These are phyloP conservation scores for Didymella exigua DNA, from an alignment of 2,329 filamentous ascomycete genomes.

Conservation along the genomic window DNA sequence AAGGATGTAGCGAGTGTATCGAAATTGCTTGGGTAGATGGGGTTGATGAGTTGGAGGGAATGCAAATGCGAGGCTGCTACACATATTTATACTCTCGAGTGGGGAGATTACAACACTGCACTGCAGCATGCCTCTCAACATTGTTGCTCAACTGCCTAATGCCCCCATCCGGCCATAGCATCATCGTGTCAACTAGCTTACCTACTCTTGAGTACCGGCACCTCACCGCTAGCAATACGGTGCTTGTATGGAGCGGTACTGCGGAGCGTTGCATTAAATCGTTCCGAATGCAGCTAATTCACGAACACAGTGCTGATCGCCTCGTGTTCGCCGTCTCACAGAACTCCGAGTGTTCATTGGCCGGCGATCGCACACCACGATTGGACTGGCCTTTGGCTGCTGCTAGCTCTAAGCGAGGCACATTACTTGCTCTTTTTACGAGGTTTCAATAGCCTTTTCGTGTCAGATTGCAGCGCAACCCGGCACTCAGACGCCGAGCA, in stretches of 20 bases:
- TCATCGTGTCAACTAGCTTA: constrained; percentile 1
- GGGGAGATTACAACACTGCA: not conserved
- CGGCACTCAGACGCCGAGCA: not conserved
- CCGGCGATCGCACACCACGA: not conserved
- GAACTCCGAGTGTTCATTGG: constrained; percentile 10
- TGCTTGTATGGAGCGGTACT: not conserved
- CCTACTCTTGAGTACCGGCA: not conserved
- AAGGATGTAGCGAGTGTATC: constrained; percentile 2
- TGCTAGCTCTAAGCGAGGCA: constrained; percentile 15
- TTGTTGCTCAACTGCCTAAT: not conserved
- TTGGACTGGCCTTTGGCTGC: not conserved
- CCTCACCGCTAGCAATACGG: constrained; percentile 1
- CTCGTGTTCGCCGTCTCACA: constrained; percentile 11
- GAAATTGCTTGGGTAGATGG: not conserved
- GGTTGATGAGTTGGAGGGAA: not conserved
- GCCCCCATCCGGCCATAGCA: not conserved
- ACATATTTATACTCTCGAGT: constrained; percentile 9
- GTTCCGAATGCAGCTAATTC: constrained; percentile 11
- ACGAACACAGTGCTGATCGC: constrained; percentile 21
- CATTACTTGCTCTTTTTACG: constrained; percentile 11
- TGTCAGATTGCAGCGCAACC: not conserved
- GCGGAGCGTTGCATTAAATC: constrained; percentile 16
- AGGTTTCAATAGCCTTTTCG: constrained; percentile 14
- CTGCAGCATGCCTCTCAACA: constrained; percentile 1
- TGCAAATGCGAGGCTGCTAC: constrained; percentile 1